Evolutionary conservation across 2,329 filamentous ascomycete species (phyloP), one percentile per base, ranked within the genome.

Genomic region (Penicillium sp.): DNA sequence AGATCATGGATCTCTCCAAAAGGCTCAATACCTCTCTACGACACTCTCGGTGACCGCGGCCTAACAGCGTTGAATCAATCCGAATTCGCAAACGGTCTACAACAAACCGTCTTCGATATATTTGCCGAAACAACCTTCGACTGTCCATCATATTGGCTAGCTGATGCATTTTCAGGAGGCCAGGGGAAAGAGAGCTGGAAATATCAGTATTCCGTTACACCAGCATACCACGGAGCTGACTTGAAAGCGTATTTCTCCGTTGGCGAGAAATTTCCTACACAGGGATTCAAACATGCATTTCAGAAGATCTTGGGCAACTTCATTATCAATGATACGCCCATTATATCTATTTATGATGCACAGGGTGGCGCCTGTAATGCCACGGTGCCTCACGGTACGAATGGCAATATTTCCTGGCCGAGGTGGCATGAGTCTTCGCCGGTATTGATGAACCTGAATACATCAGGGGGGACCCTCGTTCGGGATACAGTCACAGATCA

Each of bases 221-320:
- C 84, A 36, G 83, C 86, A 15, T 86, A 88, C 60, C 82, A 85
- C 66, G 75, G 77, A 1, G 81, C 85, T 16, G 89, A 89, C 28
- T 79, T 93, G 9, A 74, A 75, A 49, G 73, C 69, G 4, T 59
- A 60, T 54, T 51, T 62, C 57, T 29, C 64, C 63, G 47, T 57
- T 6, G 33, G 33, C 15, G n/a, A 36, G n/a, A 16, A 8, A 24
- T 66, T 18, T 62, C 63, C 55, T 50, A 47, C 49, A 21, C 28
- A 13, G 59, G 70, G 69, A 21, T 72, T 76, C 42, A 63, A 59
- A 6, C 63, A 62, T 29, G 75, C 75, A 0, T 72, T 79, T 47
- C 73, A 74, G 53, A 71, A 67, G 48, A 74, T 76, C 3, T 76
- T 71, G 71, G 78, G 78, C 1, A 78, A 74, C 54, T 81, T 81